Evolutionary conservation across 306 rosid species (phyloP).

Genomic region (Acacia acuminata): DNA sequence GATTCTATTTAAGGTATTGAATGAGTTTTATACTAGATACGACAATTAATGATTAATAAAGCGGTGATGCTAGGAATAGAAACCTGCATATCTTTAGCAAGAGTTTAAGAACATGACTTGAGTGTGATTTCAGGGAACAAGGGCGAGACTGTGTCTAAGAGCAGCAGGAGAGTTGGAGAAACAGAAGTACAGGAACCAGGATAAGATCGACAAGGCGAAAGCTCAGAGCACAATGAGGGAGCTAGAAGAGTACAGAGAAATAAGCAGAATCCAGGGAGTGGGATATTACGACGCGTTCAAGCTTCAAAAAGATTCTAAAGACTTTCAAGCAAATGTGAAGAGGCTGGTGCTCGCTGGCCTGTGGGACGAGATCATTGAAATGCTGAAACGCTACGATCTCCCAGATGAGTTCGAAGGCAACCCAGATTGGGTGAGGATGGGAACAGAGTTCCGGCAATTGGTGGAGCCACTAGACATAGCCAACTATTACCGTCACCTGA

Average conservation of each 20-base stretch:
- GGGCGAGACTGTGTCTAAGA: slow-evolving; percentile 65
- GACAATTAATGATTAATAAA: neutral
- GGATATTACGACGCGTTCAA: slow-evolving; percentile 78
- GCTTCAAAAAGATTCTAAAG: slow-evolving; percentile 46
- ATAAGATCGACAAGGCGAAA: slow-evolving; percentile 26
- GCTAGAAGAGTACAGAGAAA: slow-evolving; percentile 38
- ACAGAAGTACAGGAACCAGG: slow-evolving; percentile 43
- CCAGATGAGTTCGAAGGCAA: slow-evolving; percentile 79
- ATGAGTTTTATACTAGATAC: neutral
- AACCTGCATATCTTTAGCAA: neutral
- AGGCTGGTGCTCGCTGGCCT: slow-evolving; percentile 68
- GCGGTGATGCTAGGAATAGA: neutral
- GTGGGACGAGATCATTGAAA: slow-evolving; percentile 75
- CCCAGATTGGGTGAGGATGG: slow-evolving; percentile 41
- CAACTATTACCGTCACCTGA: slow-evolving; percentile 71
- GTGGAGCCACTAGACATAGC: slow-evolving; percentile 86
- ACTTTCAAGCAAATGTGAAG: slow-evolving; percentile 74
- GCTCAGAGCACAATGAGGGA: slow-evolving; percentile 10
- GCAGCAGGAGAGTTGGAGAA: slow-evolving; percentile 65
- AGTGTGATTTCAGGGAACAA: slow-evolving; percentile 52
- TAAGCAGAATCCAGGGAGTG: slow-evolving; percentile 27
- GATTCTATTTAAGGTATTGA: neutral
- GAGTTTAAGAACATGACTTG: neutral
- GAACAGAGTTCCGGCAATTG: slow-evolving; percentile 57
- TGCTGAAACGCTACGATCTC: slow-evolving; percentile 64